Evolutionary conservation across 1,139 yeast species (phyloP).

Genomic region (Lodderomyces elongisporus): DNA sequence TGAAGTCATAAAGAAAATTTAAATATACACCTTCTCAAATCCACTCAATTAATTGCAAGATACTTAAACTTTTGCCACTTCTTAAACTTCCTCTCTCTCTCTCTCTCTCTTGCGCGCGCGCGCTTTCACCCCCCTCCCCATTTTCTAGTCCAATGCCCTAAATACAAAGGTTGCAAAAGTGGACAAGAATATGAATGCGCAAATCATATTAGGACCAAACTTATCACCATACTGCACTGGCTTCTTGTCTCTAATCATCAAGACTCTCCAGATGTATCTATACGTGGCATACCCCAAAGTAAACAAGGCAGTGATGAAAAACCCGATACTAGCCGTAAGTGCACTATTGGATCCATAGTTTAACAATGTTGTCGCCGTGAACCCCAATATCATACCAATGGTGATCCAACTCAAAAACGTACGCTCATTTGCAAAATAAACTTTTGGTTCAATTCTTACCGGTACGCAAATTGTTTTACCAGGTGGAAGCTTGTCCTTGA

Average conservation of each 20-base stretch:
- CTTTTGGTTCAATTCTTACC: constrained; percentile 79
- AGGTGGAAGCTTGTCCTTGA: constrained; percentile 60
- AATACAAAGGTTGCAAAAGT: constrained; percentile 69
- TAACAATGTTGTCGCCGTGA: constrained; percentile 65
- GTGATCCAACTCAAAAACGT: constrained; percentile 76
- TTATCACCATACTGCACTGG: constrained; percentile 85
- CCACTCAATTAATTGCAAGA: too few species aligned
- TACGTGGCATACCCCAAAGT: constrained; percentile 71
- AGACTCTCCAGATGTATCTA: constrained; percentile 76
- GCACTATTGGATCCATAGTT: constrained; percentile 68
- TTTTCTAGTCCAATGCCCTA: constrained; percentile 36
- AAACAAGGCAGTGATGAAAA: constrained; percentile 72
- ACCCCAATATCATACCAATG: constrained; percentile 66
- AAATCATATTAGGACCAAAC: constrained; percentile 81
- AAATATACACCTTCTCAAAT: too few species aligned
- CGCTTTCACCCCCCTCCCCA: too few species aligned
- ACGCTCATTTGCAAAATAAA: constrained; percentile 79
- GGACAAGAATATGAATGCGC: constrained; percentile 67
- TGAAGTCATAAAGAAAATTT: too few species aligned
- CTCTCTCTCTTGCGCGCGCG: too few species aligned
- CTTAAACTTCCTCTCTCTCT: too few species aligned
- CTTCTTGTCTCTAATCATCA: constrained; percentile 74
- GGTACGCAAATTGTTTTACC: constrained; percentile 75
- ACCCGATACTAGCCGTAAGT: constrained; percentile 82
- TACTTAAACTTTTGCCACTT: too few species aligned